A percentile compares a stretch with the other conserved stretches of the same genome.
Evolutionary conservation across 139 green algal species (phyloP).

Genomic region (Volvox reticuliferus): DNA sequence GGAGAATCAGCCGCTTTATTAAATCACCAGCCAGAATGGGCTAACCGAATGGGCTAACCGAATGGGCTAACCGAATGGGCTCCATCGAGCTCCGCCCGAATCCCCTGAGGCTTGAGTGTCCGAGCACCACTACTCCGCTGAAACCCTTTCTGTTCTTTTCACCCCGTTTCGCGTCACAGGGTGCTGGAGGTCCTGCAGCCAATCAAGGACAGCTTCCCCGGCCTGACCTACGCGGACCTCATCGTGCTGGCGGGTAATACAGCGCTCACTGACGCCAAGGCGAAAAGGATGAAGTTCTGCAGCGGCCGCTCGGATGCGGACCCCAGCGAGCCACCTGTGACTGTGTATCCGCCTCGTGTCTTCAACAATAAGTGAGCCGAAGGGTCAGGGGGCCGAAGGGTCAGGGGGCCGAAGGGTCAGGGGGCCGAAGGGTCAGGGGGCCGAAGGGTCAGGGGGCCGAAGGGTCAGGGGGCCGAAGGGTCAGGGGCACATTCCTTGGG

Average conservation of each 20-base stretch:
- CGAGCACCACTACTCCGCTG: no score
- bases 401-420: not conserved
- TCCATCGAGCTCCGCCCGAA: no score
- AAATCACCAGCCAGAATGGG: no score
- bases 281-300: slow-evolving; percentile 48
- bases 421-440: not conserved
- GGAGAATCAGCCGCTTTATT: no score
- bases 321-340: not conserved
- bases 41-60: no score
- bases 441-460: no score
- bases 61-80: no score
- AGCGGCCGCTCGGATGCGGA: slow-evolving; percentile 54
- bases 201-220: slow-evolving; percentile 32
- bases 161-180: not conserved
- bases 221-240: slow-evolving; percentile 54
- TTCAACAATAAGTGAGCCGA: not conserved
- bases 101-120: no score
- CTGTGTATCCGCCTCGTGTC: not conserved
- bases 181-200: slow-evolving; percentile 41
- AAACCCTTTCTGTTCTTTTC: no score
- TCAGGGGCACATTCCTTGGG: not conserved
- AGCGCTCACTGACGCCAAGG: slow-evolving; percentile 30
- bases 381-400: no score
- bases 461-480: not conserved
- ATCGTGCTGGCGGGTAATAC: slow-evolving; percentile 62